Conservation (phyloP, 2,329 filamentous ascomycete species). For the Aspergillus neotritici region DNA sequence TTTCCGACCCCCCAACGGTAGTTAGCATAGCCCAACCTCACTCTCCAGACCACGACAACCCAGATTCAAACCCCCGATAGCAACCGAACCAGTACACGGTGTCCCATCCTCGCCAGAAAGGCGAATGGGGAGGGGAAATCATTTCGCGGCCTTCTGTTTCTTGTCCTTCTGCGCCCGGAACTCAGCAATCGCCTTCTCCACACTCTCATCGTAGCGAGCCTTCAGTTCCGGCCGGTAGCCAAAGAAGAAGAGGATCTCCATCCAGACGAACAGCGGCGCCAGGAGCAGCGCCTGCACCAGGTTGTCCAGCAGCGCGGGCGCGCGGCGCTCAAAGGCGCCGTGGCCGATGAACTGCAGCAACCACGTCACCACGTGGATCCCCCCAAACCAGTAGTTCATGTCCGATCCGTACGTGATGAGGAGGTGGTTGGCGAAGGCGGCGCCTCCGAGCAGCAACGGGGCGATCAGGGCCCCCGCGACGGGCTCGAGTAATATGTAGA, state of each 20-base stretch:
- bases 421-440: slow-evolving; percentile 71
- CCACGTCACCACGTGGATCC: slow-evolving; percentile 70
- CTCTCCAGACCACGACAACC: no score
- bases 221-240: slow-evolving; percentile 88
- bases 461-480: slow-evolving; percentile 77
- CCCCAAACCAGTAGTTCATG: slow-evolving; percentile 61
- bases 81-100: not conserved
- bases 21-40: no score
- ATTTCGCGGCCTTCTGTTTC: slow-evolving; percentile 18
- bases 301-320: slow-evolving; percentile 86
- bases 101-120: not conserved
- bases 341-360: slow-evolving; percentile 88
- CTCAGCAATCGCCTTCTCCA: slow-evolving; percentile 70
- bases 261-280: slow-evolving; percentile 94
- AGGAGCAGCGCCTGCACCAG: slow-evolving; percentile 85
- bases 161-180: slow-evolving; percentile 54
- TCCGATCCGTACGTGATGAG: slow-evolving; percentile 57
- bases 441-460: slow-evolving; percentile 67
- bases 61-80: not conserved
- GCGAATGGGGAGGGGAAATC: slow-evolving; percentile 1
- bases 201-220: slow-evolving; percentile 68
- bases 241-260: slow-evolving; percentile 83
- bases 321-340: slow-evolving; percentile 78
- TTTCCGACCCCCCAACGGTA: not conserved
- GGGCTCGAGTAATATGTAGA: slow-evolving; percentile 90